Conservation (phyloP, 768 basidiomycete species). For the Lanmaoa pseudosensibilis region DNA sequence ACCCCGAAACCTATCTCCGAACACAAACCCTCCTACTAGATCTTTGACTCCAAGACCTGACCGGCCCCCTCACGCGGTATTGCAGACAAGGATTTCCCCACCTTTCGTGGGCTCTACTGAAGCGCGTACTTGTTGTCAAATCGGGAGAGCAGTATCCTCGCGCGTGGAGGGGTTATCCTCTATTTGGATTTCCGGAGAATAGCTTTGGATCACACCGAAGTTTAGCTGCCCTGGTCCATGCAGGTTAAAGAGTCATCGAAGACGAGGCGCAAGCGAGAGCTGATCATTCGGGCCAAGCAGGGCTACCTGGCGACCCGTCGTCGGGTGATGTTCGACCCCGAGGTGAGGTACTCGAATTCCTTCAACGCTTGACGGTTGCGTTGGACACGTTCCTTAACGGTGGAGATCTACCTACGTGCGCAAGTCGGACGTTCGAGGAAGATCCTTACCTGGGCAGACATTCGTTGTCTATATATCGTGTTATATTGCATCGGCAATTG, state of each 20-base stretch:
- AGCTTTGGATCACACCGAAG: conserved; percentile 24
- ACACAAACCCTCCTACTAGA: too few species aligned
- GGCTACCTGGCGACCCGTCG: conserved; percentile 19
- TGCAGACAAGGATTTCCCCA: conserved; percentile 18
- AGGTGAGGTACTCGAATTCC: too few species aligned
- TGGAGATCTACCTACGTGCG: too few species aligned
- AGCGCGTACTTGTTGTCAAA: conserved; percentile 27
- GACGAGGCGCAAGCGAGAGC: conserved; percentile 17
- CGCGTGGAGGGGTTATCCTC: conserved; percentile 4
- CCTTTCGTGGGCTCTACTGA: neutral
- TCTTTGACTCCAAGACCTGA: too few species aligned
- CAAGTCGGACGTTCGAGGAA: too few species aligned
- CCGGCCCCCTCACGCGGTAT: conserved; percentile 2
- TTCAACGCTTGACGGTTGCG: too few species aligned
- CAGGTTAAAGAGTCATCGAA: conserved; percentile 32
- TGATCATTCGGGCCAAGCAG: conserved; percentile 18
- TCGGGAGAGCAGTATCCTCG: conserved; percentile 21
- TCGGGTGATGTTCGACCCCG: too few species aligned
- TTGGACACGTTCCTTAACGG: too few species aligned
- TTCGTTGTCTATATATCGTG: too few species aligned
- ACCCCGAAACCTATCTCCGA: too few species aligned
- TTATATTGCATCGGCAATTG: too few species aligned
- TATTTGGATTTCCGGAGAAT: conserved; percentile 15
- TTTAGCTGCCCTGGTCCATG: conserved; percentile 29
- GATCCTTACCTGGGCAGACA: too few species aligned